Percentiles rank a stretch among this genome's conserved stretches.
phyloP scores from a whole-genome alignment of 2,329 filamentous ascomycete genomes.

The Pestalotiopsis fici region DNA sequence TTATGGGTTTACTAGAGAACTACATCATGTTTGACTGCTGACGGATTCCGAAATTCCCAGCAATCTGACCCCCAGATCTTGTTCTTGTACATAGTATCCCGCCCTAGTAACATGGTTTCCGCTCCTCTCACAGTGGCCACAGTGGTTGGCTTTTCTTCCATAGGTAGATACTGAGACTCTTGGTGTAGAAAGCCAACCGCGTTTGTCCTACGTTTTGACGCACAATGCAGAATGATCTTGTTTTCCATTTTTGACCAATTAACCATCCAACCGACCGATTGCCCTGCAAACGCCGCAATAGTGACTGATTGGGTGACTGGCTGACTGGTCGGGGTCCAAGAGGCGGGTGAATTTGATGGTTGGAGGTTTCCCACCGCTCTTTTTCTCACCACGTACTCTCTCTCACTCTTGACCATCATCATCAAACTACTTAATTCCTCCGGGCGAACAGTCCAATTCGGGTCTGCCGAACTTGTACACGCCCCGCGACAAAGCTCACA shows the following conservation, averaged over 20 bases:
- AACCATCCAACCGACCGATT: too few species aligned
- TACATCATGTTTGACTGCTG: not conserved
- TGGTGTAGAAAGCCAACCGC: too few species aligned
- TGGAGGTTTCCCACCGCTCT: not conserved
- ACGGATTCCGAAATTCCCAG: not conserved
- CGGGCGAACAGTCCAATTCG: not conserved
- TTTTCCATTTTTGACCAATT: too few species aligned
- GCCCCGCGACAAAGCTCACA: not conserved
- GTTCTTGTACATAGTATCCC: too few species aligned
- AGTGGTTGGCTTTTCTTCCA: not conserved
- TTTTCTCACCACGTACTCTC: not conserved
- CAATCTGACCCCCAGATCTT: not conserved
- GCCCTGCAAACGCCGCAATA: too few species aligned
- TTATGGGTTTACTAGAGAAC: not conserved
- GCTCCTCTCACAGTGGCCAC: not conserved
- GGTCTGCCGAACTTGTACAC: conserved; percentile 1
- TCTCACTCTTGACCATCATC: not conserved
- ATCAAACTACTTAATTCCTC: not conserved
- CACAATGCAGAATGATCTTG: too few species aligned
- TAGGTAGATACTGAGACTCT: too few species aligned
- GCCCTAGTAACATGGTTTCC: not conserved
- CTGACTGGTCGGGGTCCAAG: not conserved
- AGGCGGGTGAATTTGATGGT: not conserved
- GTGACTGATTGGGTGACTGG: too few species aligned
- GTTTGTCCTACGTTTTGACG: too few species aligned